Evolutionary conservation across 2,329 filamentous ascomycete genomes (phyloP), one percentile per base, ranked within the genome.

Genomic region (Pseudogymnoascus destructans): DNA sequence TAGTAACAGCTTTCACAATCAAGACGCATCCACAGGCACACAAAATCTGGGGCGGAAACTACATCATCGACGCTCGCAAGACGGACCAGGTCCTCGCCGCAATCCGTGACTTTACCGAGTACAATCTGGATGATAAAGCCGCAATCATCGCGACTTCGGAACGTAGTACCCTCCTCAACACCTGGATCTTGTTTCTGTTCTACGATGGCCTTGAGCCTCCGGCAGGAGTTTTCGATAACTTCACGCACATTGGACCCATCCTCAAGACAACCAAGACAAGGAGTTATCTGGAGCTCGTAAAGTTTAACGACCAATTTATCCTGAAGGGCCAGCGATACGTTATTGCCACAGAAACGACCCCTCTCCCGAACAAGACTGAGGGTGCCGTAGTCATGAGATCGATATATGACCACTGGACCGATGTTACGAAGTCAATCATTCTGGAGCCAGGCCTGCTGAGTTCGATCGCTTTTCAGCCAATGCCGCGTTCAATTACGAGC

Each of bases 141-240:
- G 79, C 75, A 10, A 75, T 85, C 49, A 84, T 84, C 61, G 68
- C 79, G 52, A 84, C 79, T 0, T 73, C 75, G 2, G 74, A 80
- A 64, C 71, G 76, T 13, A 73, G 73, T 0, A 62, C 70, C 3
- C 65, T 73, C 2, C 63, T 80, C 52, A 73, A 82, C 61, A 71
- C 77, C 17, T 83, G 79, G 78, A 73, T 81, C 59, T 68, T 85
- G 60, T 84, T 84, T 68, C 66, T 81, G 33, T 84, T 82, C 70
- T 85, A 84, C 66, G 79, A 85, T 66, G 82, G 78, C 1, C 73
- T 75, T 0, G 67, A 70, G 56, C 75, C 75, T 0, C 80, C 81
- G 0, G 64, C 70, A 1, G 46, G 42, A 57, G 55, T 54, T 11
- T 58, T 56, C 6, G 76, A 72, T 3, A 75, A 76, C 59, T 85